Evolutionary conservation across 495 filamentous ascomycete genomes (phyloP), one percentile per base, ranked within the genome.

Genomic region (Penicillium robsamsonii): DNA sequence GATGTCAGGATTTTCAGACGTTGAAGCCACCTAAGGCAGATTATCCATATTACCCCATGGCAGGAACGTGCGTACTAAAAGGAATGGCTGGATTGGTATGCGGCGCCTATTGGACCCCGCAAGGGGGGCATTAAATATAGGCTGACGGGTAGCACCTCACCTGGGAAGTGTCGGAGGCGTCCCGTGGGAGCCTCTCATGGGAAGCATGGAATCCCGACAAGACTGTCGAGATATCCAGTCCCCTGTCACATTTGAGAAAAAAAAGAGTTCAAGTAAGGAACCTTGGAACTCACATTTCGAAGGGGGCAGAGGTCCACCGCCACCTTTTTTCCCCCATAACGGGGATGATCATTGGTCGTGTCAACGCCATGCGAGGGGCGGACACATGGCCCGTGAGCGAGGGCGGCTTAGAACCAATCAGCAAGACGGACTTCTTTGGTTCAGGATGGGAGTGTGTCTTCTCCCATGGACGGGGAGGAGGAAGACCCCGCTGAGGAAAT

Each of bases 301-400:
- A 37, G 56, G 49, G 22, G 57, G 27, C 37, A 31, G 29, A 33
- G 22, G 31, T 47, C 49, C 58, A 53, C 58, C 61, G 52, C 62
- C 62, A 62, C 51, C 17, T 41, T 29, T 41, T 45, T 56, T 54
- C 56, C 50, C 46, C 62, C 62, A 65, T 56, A 17, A 7, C 20
- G 1, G 4, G 0, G 46, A 49, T 30, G 56, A 50, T 57, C 46
- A 65, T 65, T 65, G 62, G 62, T 51, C 49, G 5, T 22, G 46
- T 29, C 20, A 5, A 65, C 62, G 59, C 62, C 62, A 65, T 62
- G 59, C 62, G 62, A 65, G 62, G 62, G 62, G 58, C 51, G 59
- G 59, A 62, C 50, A 62, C 62, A 62, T 65, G 62, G 62, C 56
- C 62, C 56, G 62, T 65, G 62, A 62, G 62, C 31, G 42, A 51